Evolutionary conservation across 345 rosid genomes (phyloP), one percentile per base, ranked within the genome.

Genomic region (Euphorbia lathyris): DNA sequence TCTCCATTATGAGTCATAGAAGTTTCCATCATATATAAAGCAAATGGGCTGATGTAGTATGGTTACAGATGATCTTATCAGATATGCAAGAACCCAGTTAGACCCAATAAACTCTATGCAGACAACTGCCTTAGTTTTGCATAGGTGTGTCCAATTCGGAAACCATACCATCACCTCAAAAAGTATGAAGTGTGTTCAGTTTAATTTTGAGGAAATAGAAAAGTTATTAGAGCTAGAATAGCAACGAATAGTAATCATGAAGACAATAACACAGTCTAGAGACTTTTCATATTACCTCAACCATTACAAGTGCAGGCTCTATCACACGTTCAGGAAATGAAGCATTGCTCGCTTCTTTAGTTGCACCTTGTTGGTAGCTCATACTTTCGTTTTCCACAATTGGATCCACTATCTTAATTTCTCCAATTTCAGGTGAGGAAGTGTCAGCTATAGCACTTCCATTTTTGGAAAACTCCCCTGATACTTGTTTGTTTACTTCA

Each of bases 261-360:
- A 57, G n/a, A 19, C 47, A 45, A 14, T 71, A 2, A 40, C 36
- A 52, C 40, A 26, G 12, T 17, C 12, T 16, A 6, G 38, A 47
- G 58, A 45, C 25, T 32, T 43, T 14, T 30, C 26, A 50, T 14
- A 58, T 78, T 86, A 95, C 99, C 97, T 95, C 99, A 81, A 92
- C 79, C 97, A 87, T 86, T 68, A 95, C 97, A 81, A 95, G 97
- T 66, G 97, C 84, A 19, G 99, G 97, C 83, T 92, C 97, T 69
- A 95, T 84, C 62, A 85, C 90, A 71, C 81, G 81, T 78, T 95
- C 97, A 40, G 99, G 93, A 74, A 74, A 76, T 68, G 96, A 87
- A 76, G 96, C 89, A 86, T 84, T 88, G 64, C 87, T 79, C 38
- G 83, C 40, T 32, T 77, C 76, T 42, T 83, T 84, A 38, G 77